Base-by-base conservation (phyloP, 305 asterid genomes). In the Andrographis paniculata region DNA sequence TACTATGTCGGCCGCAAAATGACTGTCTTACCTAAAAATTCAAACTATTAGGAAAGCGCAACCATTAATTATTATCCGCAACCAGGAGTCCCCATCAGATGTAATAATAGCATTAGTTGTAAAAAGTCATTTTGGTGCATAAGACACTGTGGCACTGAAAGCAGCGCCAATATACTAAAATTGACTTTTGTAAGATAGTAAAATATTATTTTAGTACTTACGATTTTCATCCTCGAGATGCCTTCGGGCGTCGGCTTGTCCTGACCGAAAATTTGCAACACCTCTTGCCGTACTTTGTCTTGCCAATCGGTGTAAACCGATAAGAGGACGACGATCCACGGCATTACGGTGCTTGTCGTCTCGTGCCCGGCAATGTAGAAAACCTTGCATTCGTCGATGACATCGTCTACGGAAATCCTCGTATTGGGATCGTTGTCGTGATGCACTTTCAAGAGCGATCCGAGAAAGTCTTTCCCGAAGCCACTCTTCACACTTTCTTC, bases 351-450 rank as follows among this genome's bases (percentile, higher is more conserved):
- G 64, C 57, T 55, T 1, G 75, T 69, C 15, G 84, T 70, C 48
- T 69, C 77, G 14, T 67, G 75, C 45, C 84, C 80, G 16, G 80
- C 84, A 50, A 66, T 33, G 49, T 52, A 76, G 53, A 76, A 69
- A 8, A 60, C 64, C 57, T 72, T 76, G 55, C 77, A 76, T 51
- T 76, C 78, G 9, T 72, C 73, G 11, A 73, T 50, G 1, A 67
- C 33, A 17, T 70, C 61, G 3, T 63, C 58, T 1, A 59, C 22
- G 3, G 72, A 69, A 1, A 72, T 61, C 39, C 72, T 56, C 24
- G 50, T 66, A 36, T 53, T 50, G 55, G 44, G 55, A 48, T 69
- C 73, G 13, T 36, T 17, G 57, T 62, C 70, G 48, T 69, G 77
- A 55, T 69, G 72, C 42, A 31, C 70, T 55, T 45, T 54, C 9